Base-by-base conservation (phyloP, 2,329 filamentous ascomycete genomes). In the Bipolaris victoriae region DNA sequence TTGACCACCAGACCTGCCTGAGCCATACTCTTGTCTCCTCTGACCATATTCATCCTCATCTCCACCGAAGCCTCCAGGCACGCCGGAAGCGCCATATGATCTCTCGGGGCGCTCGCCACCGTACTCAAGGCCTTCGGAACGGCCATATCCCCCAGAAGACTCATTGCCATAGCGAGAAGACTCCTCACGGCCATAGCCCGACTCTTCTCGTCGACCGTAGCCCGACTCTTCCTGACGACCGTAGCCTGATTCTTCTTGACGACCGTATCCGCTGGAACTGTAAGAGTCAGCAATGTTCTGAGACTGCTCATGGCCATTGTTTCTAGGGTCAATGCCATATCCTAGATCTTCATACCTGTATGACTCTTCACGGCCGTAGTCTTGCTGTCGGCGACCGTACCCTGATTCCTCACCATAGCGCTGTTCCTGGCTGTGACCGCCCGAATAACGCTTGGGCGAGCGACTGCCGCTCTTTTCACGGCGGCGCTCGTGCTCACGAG, bases 361-460 rank as follows among this genome's bases (percentile, higher is more conserved):
- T 16, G 36, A 43, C 37, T 57, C 55, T 20, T 57, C 41, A 29
- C 55, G 47, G 10, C 58, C 54, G 16, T 49, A 52, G 18, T 60
- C 44, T 48, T 65, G 58, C 36, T 62, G 58, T 29, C 51, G 56
- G 13, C 60, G 54, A 26, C 60, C 57, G 22, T 52, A 64, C 37
- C 62, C 55, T 33, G 43, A 51, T n/a, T 57, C 51, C 45, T 66
- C 51, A n/a, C 65, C 67, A 43, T 72, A 70, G 31, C 68, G 40
- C 24, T 62, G 55, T 47, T 72, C 69, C 36, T 68, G 55, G 46
- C 69, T 64, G 57, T 66, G 63, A 11, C 65, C 62, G 35, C 65
- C 64, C 7, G 67, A 69, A 55, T 55, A 55, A 15, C 66, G 64
- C 50, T 69, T 65, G 11, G 69, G 68, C 29, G 61, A 65, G 9